Evolutionary conservation across 257 asterid genomes (phyloP).

Genomic region (Coffea canephora): DNA sequence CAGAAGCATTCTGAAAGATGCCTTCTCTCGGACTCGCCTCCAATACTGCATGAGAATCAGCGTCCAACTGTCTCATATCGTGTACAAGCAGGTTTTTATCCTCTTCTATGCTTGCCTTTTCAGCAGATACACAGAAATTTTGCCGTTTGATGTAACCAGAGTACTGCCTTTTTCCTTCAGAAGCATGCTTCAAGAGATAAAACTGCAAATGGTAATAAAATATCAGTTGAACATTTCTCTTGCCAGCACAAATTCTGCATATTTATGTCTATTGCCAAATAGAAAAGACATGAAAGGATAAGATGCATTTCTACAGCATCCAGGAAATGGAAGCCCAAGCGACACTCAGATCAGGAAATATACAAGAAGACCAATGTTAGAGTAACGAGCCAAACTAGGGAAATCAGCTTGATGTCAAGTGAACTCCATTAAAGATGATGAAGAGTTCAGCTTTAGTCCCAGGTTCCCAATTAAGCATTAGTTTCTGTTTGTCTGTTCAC

Average conservation of each 20-base stretch:
- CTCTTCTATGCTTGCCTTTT: conserved; percentile 22
- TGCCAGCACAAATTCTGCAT: background rate
- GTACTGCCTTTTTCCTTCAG: conserved; percentile 25
- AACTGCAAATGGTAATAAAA: conserved; percentile 8
- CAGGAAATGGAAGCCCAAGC: background rate
- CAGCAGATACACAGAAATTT: conserved; percentile 17
- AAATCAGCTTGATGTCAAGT: background rate
- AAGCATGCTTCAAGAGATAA: conserved; percentile 30
- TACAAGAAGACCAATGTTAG: background rate
- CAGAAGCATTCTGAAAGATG: conserved; percentile 21
- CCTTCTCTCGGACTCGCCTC: conserved; percentile 26
- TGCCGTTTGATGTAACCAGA: conserved; percentile 24
- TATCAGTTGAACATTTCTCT: background rate
- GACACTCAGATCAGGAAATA: background rate
- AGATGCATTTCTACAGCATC: background rate
- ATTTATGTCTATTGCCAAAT: no score
- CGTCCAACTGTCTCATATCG: background rate
- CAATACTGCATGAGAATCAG: conserved; percentile 14
- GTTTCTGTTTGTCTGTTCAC: background rate
- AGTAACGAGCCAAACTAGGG: background rate
- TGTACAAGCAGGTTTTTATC: conserved; percentile 4
- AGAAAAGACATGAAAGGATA: background rate
- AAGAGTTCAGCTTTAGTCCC: background rate
- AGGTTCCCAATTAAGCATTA: background rate
- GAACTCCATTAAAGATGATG: background rate